A percentile compares a stretch with the other conserved stretches of the same genome.
Evolutionary conservation across 2,329 filamentous ascomycete genomes (phyloP).

Genomic region (Ascochyta fabae): DNA sequence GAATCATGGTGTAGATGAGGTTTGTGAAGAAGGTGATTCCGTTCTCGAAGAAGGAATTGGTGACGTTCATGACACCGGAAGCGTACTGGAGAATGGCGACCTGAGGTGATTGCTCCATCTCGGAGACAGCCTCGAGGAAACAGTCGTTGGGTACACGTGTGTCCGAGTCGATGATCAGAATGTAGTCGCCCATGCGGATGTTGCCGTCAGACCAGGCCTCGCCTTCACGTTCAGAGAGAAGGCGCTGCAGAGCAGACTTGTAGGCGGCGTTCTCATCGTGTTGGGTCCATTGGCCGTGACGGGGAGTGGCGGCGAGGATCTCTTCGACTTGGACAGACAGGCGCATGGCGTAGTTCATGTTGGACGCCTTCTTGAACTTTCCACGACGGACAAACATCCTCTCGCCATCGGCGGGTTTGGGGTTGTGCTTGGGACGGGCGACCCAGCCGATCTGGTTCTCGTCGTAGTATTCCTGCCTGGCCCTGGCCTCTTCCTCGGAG

Average conservation of each 20-base stretch:
- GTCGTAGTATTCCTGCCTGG: conserved; percentile 57
- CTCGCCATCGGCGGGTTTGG: conserved; percentile 25
- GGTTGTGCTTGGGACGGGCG: conserved; percentile 54
- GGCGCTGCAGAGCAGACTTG: conserved; percentile 59
- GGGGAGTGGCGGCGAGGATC: conserved; percentile 53
- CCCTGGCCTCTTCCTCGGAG: conserved; percentile 52
- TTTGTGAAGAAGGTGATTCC: conserved; percentile 82
- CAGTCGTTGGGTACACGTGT: conserved; percentile 68
- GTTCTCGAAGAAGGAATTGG: conserved; percentile 75
- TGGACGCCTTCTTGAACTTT: conserved; percentile 62
- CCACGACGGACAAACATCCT: conserved; percentile 37
- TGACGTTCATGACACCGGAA: conserved; percentile 74
- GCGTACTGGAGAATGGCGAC: conserved; percentile 80
- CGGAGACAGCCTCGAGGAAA: conserved; percentile 77
- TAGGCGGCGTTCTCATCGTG: conserved; percentile 47
- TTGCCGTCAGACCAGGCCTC: conserved; percentile 81
- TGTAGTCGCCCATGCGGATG: conserved; percentile 84
- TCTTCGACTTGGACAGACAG: conserved; percentile 68
- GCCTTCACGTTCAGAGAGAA: conserved; percentile 69
- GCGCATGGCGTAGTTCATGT: conserved; percentile 75
- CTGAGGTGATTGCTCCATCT: conserved; percentile 80
- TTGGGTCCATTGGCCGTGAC: conserved; percentile 36
- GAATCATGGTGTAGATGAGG: conserved; percentile 76
- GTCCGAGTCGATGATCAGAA: conserved; percentile 64
- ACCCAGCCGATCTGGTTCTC: conserved; percentile 60